Conservation (phyloP, 2,329 filamentous ascomycete species). For the Triangularia setosa region DNA sequence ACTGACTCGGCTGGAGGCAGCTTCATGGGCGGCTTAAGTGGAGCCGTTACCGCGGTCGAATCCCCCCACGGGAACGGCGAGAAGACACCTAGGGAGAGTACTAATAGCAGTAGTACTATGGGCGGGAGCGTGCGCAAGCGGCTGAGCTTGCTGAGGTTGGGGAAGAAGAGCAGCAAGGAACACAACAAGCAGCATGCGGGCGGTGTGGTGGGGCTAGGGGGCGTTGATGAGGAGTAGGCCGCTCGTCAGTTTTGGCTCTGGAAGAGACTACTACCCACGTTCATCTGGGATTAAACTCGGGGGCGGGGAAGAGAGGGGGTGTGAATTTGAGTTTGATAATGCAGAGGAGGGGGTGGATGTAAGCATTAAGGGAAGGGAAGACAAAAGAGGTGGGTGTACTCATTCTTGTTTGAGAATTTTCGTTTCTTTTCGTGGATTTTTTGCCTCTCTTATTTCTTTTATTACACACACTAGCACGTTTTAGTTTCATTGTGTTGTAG, state of each 20-base stretch:
- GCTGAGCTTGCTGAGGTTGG: slow-evolving; percentile 72
- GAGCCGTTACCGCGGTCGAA: neutral
- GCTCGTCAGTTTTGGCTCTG: neutral
- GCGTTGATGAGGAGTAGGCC: slow-evolving; percentile 45
- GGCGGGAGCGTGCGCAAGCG: slow-evolving; percentile 67
- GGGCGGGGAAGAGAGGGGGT: neutral
- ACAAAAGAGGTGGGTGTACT: neutral
- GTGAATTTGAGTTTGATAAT: neutral
- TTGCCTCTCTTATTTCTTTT: neutral
- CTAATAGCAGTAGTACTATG: slow-evolving; percentile 20
- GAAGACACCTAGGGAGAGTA: slow-evolving; percentile 4
- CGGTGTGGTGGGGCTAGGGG: slow-evolving; percentile 27
- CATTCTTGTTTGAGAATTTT: neutral
- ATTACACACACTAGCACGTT: neutral
- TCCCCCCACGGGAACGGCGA: neutral
- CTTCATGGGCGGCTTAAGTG: slow-evolving; percentile 1
- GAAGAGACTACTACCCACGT: neutral
- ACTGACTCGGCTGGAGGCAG: neutral
- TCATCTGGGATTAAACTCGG: neutral
- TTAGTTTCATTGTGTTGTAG: neutral
- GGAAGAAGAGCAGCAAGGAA: slow-evolving; percentile 61
- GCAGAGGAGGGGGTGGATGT: neutral
- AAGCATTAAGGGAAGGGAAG: neutral
- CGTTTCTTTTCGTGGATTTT: neutral
- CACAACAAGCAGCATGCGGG: neutral